These are phyloP conservation scores for Gamarada debralockiae DNA, from an alignment of 495 filamentous ascomycete genomes.

Conservation along the genomic window DNA sequence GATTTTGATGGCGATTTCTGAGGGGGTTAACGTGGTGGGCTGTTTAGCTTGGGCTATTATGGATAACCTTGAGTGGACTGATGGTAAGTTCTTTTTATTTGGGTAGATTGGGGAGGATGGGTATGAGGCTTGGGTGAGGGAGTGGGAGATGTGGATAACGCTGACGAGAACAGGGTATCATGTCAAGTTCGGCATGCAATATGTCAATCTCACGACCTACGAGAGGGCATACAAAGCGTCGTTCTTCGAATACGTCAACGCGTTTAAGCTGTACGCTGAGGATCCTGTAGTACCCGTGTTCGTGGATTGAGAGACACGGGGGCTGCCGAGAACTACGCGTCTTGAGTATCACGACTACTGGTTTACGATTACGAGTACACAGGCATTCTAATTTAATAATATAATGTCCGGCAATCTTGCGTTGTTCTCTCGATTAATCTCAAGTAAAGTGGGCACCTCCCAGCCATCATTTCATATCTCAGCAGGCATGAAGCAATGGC, in stretches of 20 bases:
- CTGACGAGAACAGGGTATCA: slow-evolving; percentile 1
- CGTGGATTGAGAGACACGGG: not conserved
- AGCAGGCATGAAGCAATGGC: not conserved
- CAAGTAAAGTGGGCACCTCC: too few species aligned
- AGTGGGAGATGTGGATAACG: too few species aligned
- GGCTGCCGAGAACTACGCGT: not conserved
- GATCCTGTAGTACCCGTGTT: slow-evolving; percentile 2
- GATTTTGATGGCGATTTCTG: slow-evolving; percentile 28
- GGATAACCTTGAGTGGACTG: slow-evolving; percentile 4
- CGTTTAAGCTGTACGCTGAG: slow-evolving; percentile 14
- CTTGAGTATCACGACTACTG: not conserved
- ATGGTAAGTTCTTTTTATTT: not conserved
- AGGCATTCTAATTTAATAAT: too few species aligned
- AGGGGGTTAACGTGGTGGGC: slow-evolving; percentile 37
- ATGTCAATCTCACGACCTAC: slow-evolving; percentile 35
- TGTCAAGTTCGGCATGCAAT: slow-evolving; percentile 10
- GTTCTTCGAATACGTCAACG: slow-evolving; percentile 43
- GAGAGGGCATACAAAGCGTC: slow-evolving; percentile 38
- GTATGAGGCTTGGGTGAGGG: too few species aligned
- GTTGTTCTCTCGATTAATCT: too few species aligned
- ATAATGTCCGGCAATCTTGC: not conserved
- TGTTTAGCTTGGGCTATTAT: slow-evolving; percentile 38
- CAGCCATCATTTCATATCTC: not conserved
- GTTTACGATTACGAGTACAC: too few species aligned
- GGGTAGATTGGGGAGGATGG: too few species aligned